Percentiles rank a stretch among this genome's conserved stretches.
Evolutionary conservation across 257 asterid species (phyloP).

Genomic region (Eustoma russellianum): DNA sequence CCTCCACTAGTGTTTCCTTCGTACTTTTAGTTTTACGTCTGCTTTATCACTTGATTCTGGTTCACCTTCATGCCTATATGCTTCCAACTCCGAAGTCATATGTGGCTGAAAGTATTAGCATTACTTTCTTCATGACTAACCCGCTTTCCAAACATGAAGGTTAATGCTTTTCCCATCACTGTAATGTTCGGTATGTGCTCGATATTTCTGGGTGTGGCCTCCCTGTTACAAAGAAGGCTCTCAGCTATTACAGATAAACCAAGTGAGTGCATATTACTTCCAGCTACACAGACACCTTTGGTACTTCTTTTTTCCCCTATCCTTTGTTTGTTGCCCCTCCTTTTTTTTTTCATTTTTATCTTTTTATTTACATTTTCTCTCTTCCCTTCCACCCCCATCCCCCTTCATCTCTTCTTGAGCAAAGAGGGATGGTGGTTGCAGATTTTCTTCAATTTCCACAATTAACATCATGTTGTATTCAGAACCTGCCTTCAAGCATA

Average conservation of each 20-base stretch:
- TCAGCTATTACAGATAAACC: conserved; percentile 64
- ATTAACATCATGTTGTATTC: no score
- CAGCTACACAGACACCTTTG: no score
- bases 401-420: no score
- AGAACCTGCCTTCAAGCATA: no score
- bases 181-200: conserved; percentile 99
- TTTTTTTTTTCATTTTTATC: no score
- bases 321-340: no score
- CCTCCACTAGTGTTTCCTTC: no score
- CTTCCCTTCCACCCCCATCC: no score
- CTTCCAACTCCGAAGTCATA: not conserved
- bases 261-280: conserved; percentile 36
- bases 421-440: no score
- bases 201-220: conserved; percentile 82
- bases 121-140: not conserved
- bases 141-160: conserved; percentile 33
- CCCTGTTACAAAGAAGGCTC: conserved; percentile 83
- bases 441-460: no score
- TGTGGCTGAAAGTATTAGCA: not conserved
- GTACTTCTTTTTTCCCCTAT: no score
- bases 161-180: conserved; percentile 87
- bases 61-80: not conserved
- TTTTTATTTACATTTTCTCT: no score
- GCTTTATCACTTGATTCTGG: not conserved
- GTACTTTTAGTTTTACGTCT: not conserved